Base-by-base conservation (phyloP, 352 stramenopile genomes). In the Phytophthora litchii region DNA sequence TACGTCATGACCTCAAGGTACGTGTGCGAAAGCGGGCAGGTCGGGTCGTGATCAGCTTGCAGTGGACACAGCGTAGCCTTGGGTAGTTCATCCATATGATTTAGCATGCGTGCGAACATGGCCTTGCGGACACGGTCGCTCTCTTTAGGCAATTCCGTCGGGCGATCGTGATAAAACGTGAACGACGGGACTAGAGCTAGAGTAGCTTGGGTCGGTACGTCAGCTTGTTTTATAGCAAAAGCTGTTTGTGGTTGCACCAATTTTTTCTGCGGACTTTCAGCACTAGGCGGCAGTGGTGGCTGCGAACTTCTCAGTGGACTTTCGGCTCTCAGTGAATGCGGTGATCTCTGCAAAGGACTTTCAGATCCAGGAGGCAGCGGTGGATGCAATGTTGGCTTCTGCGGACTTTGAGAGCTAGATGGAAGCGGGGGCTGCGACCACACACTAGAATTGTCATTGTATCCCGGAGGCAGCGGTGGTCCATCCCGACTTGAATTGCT, bases 1-100 rank as follows among this genome's bases (percentile, higher is more conserved):
- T 76, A 84, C 41, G 61, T 44, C 74, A 84, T 84, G 14, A 84
- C 72, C 40, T 84, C 74, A 5, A 75, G 37, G 43, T 81, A 81
- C 40, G 68, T 69, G 46, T 84, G 74, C 53, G 74, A 79, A 3
- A 70, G 52, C 35, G 42, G 49, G 16, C 74, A 84, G 0, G 48
- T 38, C 19, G 50, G 42, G 41, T 76, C 67, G 25, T 73, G 54
- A 13, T 60, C 51, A 37, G n/a, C 53, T 27, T 46, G 51, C 3
- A 67, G 48, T 23, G 56, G 62, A 52, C 74, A 84, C 41, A 84
- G 17, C 12, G 60, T 76, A n/a, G 74, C 74, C 55, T 84, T 81
- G 10, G 67, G 60, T 42, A 84, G 56, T 34, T 49, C 38, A 16
- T 69, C 55, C 56, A 81, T 81, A 63, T 84, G 74, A 59, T 81